A percentile compares a stretch with the other conserved stretches of the same genome.
Evolutionary conservation across 2,329 filamentous ascomycete species (phyloP).

Genomic region (Pochonia chlamydosporia): DNA sequence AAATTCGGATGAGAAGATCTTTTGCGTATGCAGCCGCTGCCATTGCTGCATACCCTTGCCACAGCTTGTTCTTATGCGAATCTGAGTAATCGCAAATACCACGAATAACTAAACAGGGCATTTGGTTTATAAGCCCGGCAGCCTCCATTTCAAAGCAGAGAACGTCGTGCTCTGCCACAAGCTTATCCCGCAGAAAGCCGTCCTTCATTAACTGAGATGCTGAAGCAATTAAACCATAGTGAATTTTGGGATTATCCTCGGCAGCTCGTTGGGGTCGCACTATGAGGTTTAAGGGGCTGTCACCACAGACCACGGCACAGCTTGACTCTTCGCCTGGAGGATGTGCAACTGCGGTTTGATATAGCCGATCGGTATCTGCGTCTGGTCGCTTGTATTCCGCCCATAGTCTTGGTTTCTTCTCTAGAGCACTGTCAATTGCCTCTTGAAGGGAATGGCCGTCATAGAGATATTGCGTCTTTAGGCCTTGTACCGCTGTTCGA

Average conservation of each 20-base stretch:
- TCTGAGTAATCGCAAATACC: too few relatives aligned
- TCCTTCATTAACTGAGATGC: neutral
- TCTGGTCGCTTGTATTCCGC: conserved; percentile 6
- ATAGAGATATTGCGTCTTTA: neutral
- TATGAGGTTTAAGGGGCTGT: neutral
- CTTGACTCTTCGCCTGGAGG: neutral
- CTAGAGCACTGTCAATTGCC: neutral
- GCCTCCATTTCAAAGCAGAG: too few relatives aligned
- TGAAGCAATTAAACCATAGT: conserved; percentile 13
- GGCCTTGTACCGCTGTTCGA: conserved; percentile 4
- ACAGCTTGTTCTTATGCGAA: too few relatives aligned
- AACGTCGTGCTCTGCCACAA: conserved; percentile 19
- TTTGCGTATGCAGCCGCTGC: too few relatives aligned
- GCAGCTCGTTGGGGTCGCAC: neutral
- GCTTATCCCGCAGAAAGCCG: conserved; percentile 15
- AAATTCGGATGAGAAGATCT: conserved; percentile 13
- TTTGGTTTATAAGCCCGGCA: too few relatives aligned
- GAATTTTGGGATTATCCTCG: conserved; percentile 10
- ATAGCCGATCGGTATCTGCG: conserved; percentile 4
- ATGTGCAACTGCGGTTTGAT: conserved; percentile 5
- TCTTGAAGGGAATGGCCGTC: conserved; percentile 9
- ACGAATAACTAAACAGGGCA: too few relatives aligned
- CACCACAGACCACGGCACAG: neutral
- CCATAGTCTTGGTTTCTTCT: neutral
- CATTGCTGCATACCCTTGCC: too few relatives aligned